Evolutionary conservation across 202 grass and related monocot genomes (phyloP).

Genomic region (Elaeis oleifera): DNA sequence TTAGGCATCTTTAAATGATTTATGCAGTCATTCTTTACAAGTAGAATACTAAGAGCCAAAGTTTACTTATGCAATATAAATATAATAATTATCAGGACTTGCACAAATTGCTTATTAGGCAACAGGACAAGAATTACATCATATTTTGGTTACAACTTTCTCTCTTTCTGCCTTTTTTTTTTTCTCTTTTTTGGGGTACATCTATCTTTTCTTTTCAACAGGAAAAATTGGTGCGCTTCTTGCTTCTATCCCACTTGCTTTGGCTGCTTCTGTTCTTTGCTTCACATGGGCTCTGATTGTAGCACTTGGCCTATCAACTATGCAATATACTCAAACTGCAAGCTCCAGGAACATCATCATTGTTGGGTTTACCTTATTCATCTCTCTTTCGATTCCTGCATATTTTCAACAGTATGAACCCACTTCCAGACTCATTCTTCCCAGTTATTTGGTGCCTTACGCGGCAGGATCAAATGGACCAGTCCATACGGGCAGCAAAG

Average conservation of each 20-base stretch:
- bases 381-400: slow-evolving; percentile 75
- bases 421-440: slow-evolving; percentile 68
- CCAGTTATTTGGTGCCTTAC: slow-evolving; percentile 86
- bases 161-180: too few species aligned
- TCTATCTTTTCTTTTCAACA: slow-evolving; percentile 2
- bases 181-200: too few species aligned
- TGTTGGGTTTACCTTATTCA: slow-evolving; percentile 92
- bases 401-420: slow-evolving; percentile 91
- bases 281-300: slow-evolving; percentile 89
- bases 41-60: too few species aligned
- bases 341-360: slow-evolving; percentile 99
- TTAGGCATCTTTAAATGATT: not conserved
- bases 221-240: slow-evolving; percentile 94
- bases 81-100: too few species aligned
- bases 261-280: slow-evolving; percentile 85
- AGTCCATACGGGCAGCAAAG: slow-evolving; percentile 47
- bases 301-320: slow-evolving; percentile 68
- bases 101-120: too few species aligned
- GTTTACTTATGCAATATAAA: too few species aligned
- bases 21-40: not conserved
- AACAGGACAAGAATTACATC: too few species aligned
- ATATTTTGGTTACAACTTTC: too few species aligned
- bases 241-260: slow-evolving; percentile 77
- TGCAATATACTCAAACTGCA: slow-evolving; percentile 85
- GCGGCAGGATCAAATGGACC: slow-evolving; percentile 75